These are phyloP conservation scores for Apocynum venetum DNA, from an alignment of 257 asterid genomes.

Conservation along the genomic window DNA sequence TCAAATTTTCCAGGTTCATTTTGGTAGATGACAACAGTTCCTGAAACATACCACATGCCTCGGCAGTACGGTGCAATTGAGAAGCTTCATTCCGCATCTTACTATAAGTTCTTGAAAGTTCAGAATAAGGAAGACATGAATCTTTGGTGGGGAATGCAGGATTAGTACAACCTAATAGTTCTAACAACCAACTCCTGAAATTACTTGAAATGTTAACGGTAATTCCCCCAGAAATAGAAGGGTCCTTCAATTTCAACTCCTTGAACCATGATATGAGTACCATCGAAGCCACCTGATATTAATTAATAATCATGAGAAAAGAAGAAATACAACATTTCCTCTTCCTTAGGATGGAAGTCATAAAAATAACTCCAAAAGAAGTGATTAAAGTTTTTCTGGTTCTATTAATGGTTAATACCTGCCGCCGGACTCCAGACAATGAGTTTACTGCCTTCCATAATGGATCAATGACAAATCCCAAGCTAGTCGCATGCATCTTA, in stretches of 20 bases:
- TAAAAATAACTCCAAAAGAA: not conserved
- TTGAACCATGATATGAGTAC: constrained; percentile 91
- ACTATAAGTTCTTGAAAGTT: constrained; percentile 83
- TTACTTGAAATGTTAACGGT: constrained; percentile 47
- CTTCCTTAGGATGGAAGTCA: not conserved
- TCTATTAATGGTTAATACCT: constrained; percentile 44
- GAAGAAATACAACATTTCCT: not conserved
- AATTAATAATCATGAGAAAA: constrained; percentile 4
- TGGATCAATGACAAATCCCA: constrained; percentile 69
- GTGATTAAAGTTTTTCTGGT: not conserved
- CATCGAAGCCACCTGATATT: constrained; percentile 81
- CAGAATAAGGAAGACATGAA: constrained; percentile 78
- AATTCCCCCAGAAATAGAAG: constrained; percentile 43
- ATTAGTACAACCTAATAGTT: constrained; percentile 77
- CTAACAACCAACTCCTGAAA: constrained; percentile 66
- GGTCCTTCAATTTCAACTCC: constrained; percentile 45
- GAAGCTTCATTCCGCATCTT: constrained; percentile 93
- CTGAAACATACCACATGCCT: constrained; percentile 61
- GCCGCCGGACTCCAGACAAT: constrained; percentile 92
- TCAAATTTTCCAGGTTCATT: constrained; percentile 58
- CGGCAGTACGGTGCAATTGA: constrained; percentile 59
- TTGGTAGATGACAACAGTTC: constrained; percentile 48
- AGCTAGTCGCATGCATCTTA: constrained; percentile 54
- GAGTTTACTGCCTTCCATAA: constrained; percentile 83
- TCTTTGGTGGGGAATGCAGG: constrained; percentile 93